phyloP scores from a whole-genome alignment of 495 filamentous ascomycete genomes.

The Physcia stellaris region DNA sequence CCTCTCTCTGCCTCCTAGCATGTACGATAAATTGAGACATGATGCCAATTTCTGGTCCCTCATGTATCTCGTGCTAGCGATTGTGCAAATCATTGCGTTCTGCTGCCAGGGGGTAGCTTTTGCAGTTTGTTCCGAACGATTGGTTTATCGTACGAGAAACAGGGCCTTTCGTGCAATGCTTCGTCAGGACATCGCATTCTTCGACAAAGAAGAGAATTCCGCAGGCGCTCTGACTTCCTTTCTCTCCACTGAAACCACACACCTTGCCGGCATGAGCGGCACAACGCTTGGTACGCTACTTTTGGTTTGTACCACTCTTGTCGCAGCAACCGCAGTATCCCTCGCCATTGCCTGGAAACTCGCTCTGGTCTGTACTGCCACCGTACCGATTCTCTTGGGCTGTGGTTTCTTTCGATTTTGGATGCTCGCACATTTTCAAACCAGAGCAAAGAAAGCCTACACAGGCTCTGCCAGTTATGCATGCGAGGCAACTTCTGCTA shows the following conservation, averaged over 20 bases:
- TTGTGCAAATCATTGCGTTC: conserved; percentile 60
- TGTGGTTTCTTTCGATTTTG: conserved; percentile 83
- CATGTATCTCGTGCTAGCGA: conserved; percentile 92
- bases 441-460: conserved; percentile 55
- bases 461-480: conserved; percentile 67
- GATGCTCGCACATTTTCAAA: conserved; percentile 64
- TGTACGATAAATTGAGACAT: conserved; percentile 40
- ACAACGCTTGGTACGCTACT: conserved; percentile 70
- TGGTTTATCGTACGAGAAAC: conserved; percentile 71
- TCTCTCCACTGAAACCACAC: conserved; percentile 72
- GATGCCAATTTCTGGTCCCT: conserved; percentile 77
- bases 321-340: conserved; percentile 51
- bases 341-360: conserved; percentile 80
- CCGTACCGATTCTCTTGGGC: conserved; percentile 60
- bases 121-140: conserved; percentile 68
- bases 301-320: conserved; percentile 58
- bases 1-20: conserved; percentile 34
- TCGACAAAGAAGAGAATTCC: conserved; percentile 72
- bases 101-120: conserved; percentile 58
- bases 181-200: conserved; percentile 86
- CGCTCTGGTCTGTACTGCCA: conserved; percentile 66
- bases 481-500: conserved; percentile 81
- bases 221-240: conserved; percentile 76
- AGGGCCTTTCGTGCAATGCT: conserved; percentile 73
- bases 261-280: conserved; percentile 71